Evolutionary conservation across 495 filamentous ascomycete species (phyloP).

Genomic region (Neurospora sublineolata): DNA sequence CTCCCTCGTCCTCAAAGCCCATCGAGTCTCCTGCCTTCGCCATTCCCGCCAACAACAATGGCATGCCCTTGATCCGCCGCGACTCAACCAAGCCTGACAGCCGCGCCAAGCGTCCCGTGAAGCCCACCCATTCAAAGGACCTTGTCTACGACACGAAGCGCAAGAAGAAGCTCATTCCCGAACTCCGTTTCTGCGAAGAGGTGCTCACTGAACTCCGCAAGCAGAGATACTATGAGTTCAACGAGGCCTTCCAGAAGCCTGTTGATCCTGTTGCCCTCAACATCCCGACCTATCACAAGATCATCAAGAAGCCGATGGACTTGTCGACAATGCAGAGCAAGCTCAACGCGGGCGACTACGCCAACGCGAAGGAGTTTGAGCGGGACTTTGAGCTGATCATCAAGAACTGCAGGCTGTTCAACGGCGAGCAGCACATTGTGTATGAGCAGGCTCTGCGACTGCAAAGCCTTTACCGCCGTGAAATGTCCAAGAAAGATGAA

Average conservation of each 20-base stretch:
- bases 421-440: constrained; percentile 65
- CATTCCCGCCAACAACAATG: constrained; percentile 54
- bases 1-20: constrained; percentile 13
- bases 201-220: constrained; percentile 70
- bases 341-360: constrained; percentile 69
- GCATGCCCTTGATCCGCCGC: constrained; percentile 83
- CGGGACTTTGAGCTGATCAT: constrained; percentile 72
- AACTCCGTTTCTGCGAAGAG: constrained; percentile 81
- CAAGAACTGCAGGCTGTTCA: constrained; percentile 85
- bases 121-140: constrained; percentile 78
- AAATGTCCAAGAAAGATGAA: constrained; percentile 61
- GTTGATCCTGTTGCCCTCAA: constrained; percentile 92
- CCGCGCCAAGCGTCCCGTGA: constrained; percentile 87
- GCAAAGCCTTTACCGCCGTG: constrained; percentile 57
- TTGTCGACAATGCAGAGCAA: constrained; percentile 65
- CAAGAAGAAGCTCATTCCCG: constrained; percentile 84
- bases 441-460: constrained; percentile 57
- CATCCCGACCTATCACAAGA: constrained; percentile 83
- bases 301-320: constrained; percentile 97
- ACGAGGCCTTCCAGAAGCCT: constrained; percentile 61
- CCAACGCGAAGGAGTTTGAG: constrained; percentile 75
- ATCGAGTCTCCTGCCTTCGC: constrained; percentile 58
- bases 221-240: constrained; percentile 51
- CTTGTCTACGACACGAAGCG: constrained; percentile 71
- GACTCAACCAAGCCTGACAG: constrained; percentile 65